Percentiles rank a stretch among this genome's conserved stretches.
These are phyloP conservation scores for Fusarium camptoceras DNA, from an alignment of 2,329 filamentous ascomycete species.

Conservation along the genomic window DNA sequence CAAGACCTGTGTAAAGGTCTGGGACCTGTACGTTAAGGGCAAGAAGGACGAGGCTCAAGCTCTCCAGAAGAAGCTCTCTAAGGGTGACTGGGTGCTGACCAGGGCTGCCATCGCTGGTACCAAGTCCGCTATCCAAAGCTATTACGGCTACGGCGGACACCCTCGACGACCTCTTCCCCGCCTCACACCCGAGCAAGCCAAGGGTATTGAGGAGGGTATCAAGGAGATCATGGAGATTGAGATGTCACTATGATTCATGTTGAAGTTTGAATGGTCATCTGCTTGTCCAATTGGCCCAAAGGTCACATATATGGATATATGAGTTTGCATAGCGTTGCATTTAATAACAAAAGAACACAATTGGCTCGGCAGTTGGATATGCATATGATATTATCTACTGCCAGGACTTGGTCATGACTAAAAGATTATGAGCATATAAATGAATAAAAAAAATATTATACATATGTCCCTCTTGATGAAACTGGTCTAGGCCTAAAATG, in stretches of 20 bases:
- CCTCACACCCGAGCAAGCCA: conserved; percentile 67
- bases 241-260: conserved; percentile 57
- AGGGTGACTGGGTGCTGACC: conserved; percentile 85
- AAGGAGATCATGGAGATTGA: conserved; percentile 75
- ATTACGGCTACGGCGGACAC: conserved; percentile 84
- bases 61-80: conserved; percentile 81
- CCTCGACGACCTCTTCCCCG: conserved; percentile 79
- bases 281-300: neutral
- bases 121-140: conserved; percentile 82
- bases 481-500: neutral
- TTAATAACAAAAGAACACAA: conserved; percentile 28
- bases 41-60: conserved; percentile 79
- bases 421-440: conserved; percentile 29
- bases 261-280: neutral
- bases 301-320: neutral
- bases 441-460: conserved; percentile 18
- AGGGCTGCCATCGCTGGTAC: conserved; percentile 88
- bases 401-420: conserved; percentile 14
- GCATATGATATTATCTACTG: neutral
- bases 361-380: conserved; percentile 4
- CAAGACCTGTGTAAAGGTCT: conserved; percentile 82
- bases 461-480: neutral
- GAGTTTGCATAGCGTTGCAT: conserved; percentile 42
- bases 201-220: conserved; percentile 66
- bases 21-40: conserved; percentile 79